Evolutionary conservation across 768 basidiomycete genomes (phyloP), one percentile per base, ranked within the genome.

Genomic region (Chalciporus chontae): DNA sequence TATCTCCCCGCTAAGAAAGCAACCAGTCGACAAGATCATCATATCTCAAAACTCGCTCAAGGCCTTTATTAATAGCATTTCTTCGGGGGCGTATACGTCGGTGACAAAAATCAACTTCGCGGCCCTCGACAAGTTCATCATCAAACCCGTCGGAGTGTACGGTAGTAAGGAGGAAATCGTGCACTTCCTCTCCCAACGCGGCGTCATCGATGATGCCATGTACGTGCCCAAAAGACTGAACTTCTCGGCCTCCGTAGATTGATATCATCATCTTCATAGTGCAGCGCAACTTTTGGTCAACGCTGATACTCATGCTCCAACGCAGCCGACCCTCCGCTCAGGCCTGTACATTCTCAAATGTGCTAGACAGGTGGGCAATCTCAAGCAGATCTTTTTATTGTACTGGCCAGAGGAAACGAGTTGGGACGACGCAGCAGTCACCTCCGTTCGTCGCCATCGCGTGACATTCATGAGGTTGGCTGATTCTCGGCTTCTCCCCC

Each of bases 11-110:
- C 44, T 19, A 17, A 18, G 44, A 8, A 43, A 15, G 32, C 11
- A 41, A 8, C 45, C 51, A 81, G 82, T 81, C 37, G 80, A 83
- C 55, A 84, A 85, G 58, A 74, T 84, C 27, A 77, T 84, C 61
- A 84, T 85, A 24, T 69, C 71, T 2, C 79, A 81, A 59, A 65
- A 72, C 3, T 75, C 78, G 3, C 64, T 84, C 11, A 65, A 68
- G 51, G 53, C 66, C 3, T 74, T 84, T 44, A 72, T 80, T 56
- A 78, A 83, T 44, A 59, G 58, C 15, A 40, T 82, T 8, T 69
- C 57, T 36, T 79, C 82, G 0, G 75, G 77, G 1, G 74, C 83
- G 5, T 84, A 81, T 55, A 52, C 56, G 1, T 78, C 79, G 0
- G 66, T 82, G 43, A 81, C 78, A 2, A 77, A 73, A 52, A 77